phyloP scores from a whole-genome alignment of 1,139 yeast genomes.

The Saccharomyces hybrid region DNA sequence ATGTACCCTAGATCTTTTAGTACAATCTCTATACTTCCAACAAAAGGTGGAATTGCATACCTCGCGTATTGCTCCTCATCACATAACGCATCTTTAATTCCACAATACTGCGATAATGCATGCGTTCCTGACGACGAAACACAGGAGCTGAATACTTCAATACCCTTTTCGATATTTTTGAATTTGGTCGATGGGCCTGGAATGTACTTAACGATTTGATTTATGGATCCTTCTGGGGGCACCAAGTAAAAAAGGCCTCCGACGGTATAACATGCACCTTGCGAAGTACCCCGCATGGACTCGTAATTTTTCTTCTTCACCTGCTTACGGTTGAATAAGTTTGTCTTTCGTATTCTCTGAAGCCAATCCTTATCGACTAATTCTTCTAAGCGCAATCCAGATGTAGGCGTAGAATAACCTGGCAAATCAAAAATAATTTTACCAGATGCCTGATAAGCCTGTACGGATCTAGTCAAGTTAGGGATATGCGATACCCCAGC shows the following conservation, averaged over 20 bases:
- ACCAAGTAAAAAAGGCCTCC: slow-evolving; percentile 56
- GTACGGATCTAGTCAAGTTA: slow-evolving; percentile 28
- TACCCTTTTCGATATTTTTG: slow-evolving; percentile 24
- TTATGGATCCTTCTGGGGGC: slow-evolving; percentile 40
- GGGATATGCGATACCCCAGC: slow-evolving; percentile 32
- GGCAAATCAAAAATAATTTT: slow-evolving; percentile 28
- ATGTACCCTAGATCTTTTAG: slow-evolving; percentile 62
- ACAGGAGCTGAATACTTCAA: slow-evolving; percentile 29
- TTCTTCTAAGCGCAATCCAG: slow-evolving; percentile 13
- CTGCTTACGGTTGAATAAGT: slow-evolving; percentile 18
- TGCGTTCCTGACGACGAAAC: slow-evolving; percentile 14
- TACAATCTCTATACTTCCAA: slow-evolving; percentile 61
- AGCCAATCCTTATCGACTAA: slow-evolving; percentile 21
- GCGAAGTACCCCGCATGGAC: slow-evolving; percentile 35
- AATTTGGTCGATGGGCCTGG: slow-evolving; percentile 29
- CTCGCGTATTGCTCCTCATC: slow-evolving; percentile 35
- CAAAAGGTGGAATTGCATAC: slow-evolving; percentile 58
- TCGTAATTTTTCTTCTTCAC: slow-evolving; percentile 33
- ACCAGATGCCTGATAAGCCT: slow-evolving; percentile 19
- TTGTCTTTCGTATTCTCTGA: slow-evolving; percentile 26
- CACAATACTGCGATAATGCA: slow-evolving; percentile 33
- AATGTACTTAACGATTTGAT: slow-evolving; percentile 33
- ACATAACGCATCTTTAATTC: slow-evolving; percentile 30
- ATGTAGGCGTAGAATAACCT: slow-evolving; percentile 20
- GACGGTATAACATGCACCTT: slow-evolving; percentile 41